These are phyloP conservation scores for Trifolium fragiferum DNA, from an alignment of 306 rosid genomes.

Conservation along the genomic window DNA sequence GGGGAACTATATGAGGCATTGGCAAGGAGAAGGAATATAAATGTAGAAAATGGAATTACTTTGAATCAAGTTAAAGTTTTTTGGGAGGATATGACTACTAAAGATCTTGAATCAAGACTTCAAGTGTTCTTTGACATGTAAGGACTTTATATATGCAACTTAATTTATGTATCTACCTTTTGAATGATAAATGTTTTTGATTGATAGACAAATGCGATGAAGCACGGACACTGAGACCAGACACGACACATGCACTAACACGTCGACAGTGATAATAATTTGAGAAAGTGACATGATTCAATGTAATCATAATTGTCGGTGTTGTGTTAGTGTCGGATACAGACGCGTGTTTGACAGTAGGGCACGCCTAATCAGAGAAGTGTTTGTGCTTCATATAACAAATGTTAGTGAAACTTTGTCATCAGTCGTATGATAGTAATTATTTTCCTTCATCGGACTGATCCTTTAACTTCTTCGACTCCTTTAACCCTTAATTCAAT, in stretches of 20 bases:
- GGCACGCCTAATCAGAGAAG: no score
- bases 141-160: not conserved
- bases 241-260: no score
- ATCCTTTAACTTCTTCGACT: not conserved
- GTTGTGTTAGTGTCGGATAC: no score
- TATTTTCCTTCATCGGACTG: not conserved
- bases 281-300: no score
- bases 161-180: slow-evolving; percentile 2
- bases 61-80: slow-evolving; percentile 56
- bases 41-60: slow-evolving; percentile 53
- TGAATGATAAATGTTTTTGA: not conserved
- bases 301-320: no score
- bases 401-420: not conserved
- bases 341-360: no score
- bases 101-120: slow-evolving; percentile 77
- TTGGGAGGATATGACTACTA: slow-evolving; percentile 87
- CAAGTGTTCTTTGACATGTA: slow-evolving; percentile 97
- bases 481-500: not conserved
- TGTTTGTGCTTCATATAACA: no score
- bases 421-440: not conserved
- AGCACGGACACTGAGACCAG: no score
- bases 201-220: no score
- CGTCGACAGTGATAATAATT: no score
- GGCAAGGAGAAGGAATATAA: slow-evolving; percentile 63
- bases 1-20: slow-evolving; percentile 75